A percentile compares a stretch with the other conserved stretches of the same genome.
Evolutionary conservation across 495 filamentous ascomycete species (phyloP).

Genomic region (Xylaria telfairii): DNA sequence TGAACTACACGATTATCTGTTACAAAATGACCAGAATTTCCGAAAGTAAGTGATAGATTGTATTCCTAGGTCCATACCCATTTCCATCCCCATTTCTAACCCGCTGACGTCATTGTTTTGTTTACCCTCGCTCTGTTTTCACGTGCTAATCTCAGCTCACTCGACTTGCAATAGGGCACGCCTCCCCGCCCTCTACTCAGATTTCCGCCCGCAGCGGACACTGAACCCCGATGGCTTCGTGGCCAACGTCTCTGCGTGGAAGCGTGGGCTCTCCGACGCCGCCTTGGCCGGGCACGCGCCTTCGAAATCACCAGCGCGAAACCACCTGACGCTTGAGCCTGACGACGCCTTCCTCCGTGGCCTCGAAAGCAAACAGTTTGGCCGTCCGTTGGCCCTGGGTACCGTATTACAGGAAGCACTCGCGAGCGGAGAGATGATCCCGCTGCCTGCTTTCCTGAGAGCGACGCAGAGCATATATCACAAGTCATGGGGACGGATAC

Average conservation of each 20-base stretch:
- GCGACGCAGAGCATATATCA: constrained; percentile 68
- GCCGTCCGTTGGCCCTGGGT: constrained; percentile 80
- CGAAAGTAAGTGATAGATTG: constrained; percentile 40
- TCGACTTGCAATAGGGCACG: constrained; percentile 64
- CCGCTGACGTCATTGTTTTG: not conserved
- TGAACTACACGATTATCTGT: constrained; percentile 53
- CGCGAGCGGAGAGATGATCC: constrained; percentile 68
- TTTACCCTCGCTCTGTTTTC: not conserved
- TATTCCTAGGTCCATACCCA: too few relatives aligned
- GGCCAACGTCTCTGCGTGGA: constrained; percentile 87
- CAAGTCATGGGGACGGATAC: constrained; percentile 52
- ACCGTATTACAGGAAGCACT: constrained; percentile 82
- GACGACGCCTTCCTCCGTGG: constrained; percentile 72
- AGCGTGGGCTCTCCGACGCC: constrained; percentile 71
- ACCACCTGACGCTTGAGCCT: constrained; percentile 67
- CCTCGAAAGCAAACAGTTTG: constrained; percentile 79
- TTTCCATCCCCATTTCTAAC: not conserved
- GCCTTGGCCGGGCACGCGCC: constrained; percentile 63
- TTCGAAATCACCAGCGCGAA: constrained; percentile 44
- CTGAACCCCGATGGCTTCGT: constrained; percentile 91
- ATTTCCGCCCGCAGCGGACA: constrained; percentile 77
- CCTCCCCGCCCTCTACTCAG: constrained; percentile 91
- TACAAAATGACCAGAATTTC: constrained; percentile 53
- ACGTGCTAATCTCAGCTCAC: constrained; percentile 8
- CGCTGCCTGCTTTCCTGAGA: constrained; percentile 65